Base-by-base conservation (phyloP, 164 flowering plant genomes). In the Piper longum region DNA sequence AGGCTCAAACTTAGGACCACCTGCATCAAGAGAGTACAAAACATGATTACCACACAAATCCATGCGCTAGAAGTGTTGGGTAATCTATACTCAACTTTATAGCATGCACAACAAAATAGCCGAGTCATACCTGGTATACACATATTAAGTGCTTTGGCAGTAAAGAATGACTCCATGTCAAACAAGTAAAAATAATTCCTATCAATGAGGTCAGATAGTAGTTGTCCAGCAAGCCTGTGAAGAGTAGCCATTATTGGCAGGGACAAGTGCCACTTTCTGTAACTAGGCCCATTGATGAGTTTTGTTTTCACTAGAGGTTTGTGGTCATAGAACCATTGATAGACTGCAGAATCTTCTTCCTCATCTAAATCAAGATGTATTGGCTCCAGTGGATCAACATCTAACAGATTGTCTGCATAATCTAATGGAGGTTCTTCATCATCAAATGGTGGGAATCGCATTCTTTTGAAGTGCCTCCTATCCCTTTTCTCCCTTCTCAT, bases 401-500 rank as follows among this genome's bases (percentile, higher is more conserved):
- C 99, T 41, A 95, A 73, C 55, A 95, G 72, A 77, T 95, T 95
- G 75, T 95, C 99, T n/a, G 97, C 99, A 82, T 95, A 95, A 64
- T 95, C 99, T 67, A 95, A 68, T 7, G 99, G 99, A 74, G 99
- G 99, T 67, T 95, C 99, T 77, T 95, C 99, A 68, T 91, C 99
- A 76, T 95, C 99, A 80, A 95, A 95, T 19, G 99, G 99, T 43
- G 99, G 99, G 75, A 95, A 95, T 4, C 99, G 76, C 99, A 95
- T 95, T 73, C 99, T 84, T 74, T 95, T 95, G 76, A 95, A 95
- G 74, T 95, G 99, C 0, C 99, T 80, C 51, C 99, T 82, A 74
- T 95, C 99, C 76, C 99, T 83, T 76, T 95, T 95, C 80, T 95
- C 99, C 64, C 99, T 88, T 66, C 99, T 73, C 99, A 95, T 95